phyloP scores from a whole-genome alignment of 495 filamentous ascomycete species.

The Penicillium waksmanii region DNA sequence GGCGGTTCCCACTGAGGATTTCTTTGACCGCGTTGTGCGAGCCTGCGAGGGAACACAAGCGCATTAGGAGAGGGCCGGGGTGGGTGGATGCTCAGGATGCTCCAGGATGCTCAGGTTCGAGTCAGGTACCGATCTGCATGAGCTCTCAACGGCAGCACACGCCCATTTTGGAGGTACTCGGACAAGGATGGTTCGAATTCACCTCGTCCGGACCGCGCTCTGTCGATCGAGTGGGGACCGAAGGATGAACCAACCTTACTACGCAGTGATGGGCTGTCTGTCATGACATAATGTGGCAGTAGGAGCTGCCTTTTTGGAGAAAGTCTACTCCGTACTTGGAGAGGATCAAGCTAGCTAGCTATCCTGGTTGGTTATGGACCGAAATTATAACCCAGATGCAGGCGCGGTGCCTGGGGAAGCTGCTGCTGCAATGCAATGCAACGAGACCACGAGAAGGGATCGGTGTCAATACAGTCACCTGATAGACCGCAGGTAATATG shows the following conservation, averaged over 20 bases:
- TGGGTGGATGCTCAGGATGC: conserved; percentile 8
- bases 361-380: not conserved
- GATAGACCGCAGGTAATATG: conserved; percentile 13
- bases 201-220: conserved; percentile 4
- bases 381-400: not conserved
- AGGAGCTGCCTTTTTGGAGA: not conserved
- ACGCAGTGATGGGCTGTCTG: not conserved
- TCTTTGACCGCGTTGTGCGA: conserved; percentile 6
- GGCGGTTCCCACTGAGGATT: conserved; percentile 4
- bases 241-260: conserved; percentile 20
- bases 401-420: conserved; percentile 21
- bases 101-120: conserved; percentile 20
- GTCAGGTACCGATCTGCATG: conserved; percentile 30
- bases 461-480: conserved; percentile 32
- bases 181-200: conserved; percentile 2
- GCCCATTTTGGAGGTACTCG: not conserved
- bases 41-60: conserved; percentile 21
- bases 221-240: conserved; percentile 11
- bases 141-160: conserved; percentile 3
- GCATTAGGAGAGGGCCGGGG: conserved; percentile 9
- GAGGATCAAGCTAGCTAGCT: conserved; percentile 2
- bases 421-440: conserved; percentile 36
- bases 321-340: not conserved
- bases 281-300: conserved; percentile 11
- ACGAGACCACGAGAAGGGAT: conserved; percentile 32